Evolutionary conservation across 2,329 filamentous ascomycete species (phyloP), one percentile per base, ranked within the genome.

Genomic region (Talaromyces islandicus): DNA sequence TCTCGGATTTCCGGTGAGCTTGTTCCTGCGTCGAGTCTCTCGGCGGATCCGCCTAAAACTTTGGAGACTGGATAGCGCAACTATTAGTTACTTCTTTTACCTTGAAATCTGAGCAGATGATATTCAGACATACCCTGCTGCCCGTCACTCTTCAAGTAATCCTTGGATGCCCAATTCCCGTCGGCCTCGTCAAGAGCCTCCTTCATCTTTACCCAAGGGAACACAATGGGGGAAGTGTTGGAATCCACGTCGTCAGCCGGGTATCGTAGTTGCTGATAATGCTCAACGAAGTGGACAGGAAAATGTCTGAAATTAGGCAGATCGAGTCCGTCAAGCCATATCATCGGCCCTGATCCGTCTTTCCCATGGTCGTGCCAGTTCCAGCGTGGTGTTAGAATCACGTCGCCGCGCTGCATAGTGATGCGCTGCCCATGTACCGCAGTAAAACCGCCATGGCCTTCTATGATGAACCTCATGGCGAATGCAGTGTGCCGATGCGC

Each of bases 321-420:
- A 68, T 85, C 81, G 1, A 86, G 68, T 4, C 78, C 81, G 65
- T 85, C 83, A 1, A 86, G 72, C 83, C 83, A 86, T 29, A 86
- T 79, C 68, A 85, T 80, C 0, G 82, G 81, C 1, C 74, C 75
- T 0, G 74, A 72, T 9, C 82, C 80, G 60, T 85, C 82, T 54
- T 85, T 85, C 3, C 83, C 83, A 60, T 86, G n/a, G n/a, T n/a
- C n/a, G n/a, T n/a, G n/a, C n/a, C n/a, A n/a, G n/a, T n/a, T n/a
- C n/a, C n/a, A n/a, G n/a, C n/a, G n/a, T n/a, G n/a, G n/a, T n/a
- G n/a, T n/a, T n/a, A n/a, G n/a, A n/a, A n/a, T n/a, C n/a, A n/a
- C n/a, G n/a, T n/a, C n/a, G n/a, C n/a, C n/a, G n/a, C n/a, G n/a
- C n/a, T n/a, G n/a, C n/a, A n/a, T n/a, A n/a, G n/a, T n/a, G n/a